phyloP scores from a whole-genome alignment of 352 stramenopile genomes.

The Pythium oligandrum region DNA sequence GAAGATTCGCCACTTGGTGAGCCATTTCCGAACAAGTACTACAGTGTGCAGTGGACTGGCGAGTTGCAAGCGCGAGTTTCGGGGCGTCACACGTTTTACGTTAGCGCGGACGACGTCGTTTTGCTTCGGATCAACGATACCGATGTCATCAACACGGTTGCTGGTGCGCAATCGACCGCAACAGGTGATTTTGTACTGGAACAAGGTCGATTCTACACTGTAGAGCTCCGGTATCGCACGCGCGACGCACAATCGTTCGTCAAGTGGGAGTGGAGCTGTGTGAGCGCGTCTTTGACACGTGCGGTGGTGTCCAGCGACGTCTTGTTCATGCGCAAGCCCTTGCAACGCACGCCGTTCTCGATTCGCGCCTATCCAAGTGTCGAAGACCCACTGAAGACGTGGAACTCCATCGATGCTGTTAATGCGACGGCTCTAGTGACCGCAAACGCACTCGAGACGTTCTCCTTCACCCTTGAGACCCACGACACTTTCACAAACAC shows the following conservation, averaged over 20 bases:
- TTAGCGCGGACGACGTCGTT: conserved; percentile 80
- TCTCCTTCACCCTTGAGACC: conserved; percentile 78
- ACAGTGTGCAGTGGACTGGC: conserved; percentile 63
- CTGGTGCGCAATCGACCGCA: conserved; percentile 6
- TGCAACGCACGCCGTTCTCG: conserved; percentile 49
- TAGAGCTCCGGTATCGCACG: conserved; percentile 85
- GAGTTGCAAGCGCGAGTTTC: conserved; percentile 40
- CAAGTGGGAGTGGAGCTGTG: conserved; percentile 73
- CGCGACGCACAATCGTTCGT: conserved; percentile 79
- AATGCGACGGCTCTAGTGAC: conserved; percentile 30
- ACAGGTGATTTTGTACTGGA: conserved; percentile 18
- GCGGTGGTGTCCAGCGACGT: conserved; percentile 17
- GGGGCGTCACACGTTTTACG: conserved; percentile 75
- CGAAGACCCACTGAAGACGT: conserved; percentile 47
- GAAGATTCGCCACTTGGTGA: conserved; percentile 53
- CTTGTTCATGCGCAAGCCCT: conserved; percentile 34
- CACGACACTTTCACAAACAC: conserved; percentile 74
- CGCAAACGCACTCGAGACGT: conserved; percentile 34
- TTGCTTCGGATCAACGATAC: conserved; percentile 63
- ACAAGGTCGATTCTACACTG: conserved; percentile 53
- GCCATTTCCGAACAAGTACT: conserved; percentile 73
- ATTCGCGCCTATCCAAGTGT: conserved; percentile 72
- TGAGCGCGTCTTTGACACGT: conserved; percentile 20
- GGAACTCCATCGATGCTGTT: conserved; percentile 60
- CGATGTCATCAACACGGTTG: conserved; percentile 59